Evolutionary conservation across 2,329 filamentous ascomycete genomes (phyloP), one percentile per base, ranked within the genome.

Genomic region (Cordyceps tenuipes): DNA sequence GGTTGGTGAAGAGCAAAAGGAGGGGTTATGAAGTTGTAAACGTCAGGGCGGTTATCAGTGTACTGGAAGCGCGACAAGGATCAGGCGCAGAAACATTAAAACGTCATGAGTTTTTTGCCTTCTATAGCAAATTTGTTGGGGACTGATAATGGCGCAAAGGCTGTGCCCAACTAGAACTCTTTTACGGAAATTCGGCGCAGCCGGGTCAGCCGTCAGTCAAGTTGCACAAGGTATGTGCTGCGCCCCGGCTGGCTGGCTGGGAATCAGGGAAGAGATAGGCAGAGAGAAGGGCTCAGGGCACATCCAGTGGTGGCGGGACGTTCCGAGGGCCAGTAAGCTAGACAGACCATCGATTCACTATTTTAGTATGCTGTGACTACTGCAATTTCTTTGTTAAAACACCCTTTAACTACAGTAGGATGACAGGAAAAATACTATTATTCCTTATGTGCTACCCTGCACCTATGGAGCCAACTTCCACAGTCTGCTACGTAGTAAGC

Each of bases 121-220:
- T 36, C 9, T 10, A 36, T 9, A 13, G 12, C 31, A 13, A 36
- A 10, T 36, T 9, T 36, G 54, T 48, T 47, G 21, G 34, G 44
- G n/a, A n/a, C 5, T 48, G 21, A 49, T 57, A 31, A 36, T 47
- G 9, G 44, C 43, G 46, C 54, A 44, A 2, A 10, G 56, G 36
- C 39, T 50, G 19, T 19, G 41, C 43, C 43, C 10, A 6, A 19
- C 8, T 10, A 26, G 44, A 48, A 39, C 56, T 59, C 36, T 41
- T 36, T 9, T 29, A 29, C 52, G 9, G 36, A 50, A 41, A 12
- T 51, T 17, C 6, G 19, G 46, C 31, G 23, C 19, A 31, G 9
- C 26, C 44, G 34, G 56, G 46, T 52, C 47, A 59, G 26, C 36
- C 48, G 56, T 52, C 48, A 44, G 56, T 52, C 48, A 44, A 26